phyloP scores from a whole-genome alignment of 805 yeast genomes.

The Scheffersomyces coipomensis region DNA sequence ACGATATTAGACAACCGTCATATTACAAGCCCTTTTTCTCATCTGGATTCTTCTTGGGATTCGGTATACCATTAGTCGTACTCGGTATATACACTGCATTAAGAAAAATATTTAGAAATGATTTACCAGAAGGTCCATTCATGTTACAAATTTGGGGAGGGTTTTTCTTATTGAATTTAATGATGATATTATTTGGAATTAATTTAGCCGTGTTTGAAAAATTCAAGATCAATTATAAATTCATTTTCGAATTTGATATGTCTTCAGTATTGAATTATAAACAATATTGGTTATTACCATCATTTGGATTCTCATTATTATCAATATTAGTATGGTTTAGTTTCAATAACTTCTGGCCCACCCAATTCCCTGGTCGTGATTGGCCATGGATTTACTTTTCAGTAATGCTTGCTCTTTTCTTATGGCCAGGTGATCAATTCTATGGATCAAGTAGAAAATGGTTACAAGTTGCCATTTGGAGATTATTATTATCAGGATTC shows the following conservation, averaged over 20 bases:
- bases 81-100: conserved; percentile 58
- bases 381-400: conserved; percentile 82
- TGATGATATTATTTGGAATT: conserved; percentile 61
- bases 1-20: conserved; percentile 22
- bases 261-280: conserved; percentile 62
- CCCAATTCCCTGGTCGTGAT: conserved; percentile 57
- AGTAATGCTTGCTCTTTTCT: conserved; percentile 41
- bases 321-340: conserved; percentile 74
- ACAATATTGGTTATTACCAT: conserved; percentile 65
- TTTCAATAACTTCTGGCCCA: conserved; percentile 66
- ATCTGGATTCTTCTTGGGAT: conserved; percentile 70
- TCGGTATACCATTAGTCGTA: conserved; percentile 65
- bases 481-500: conserved; percentile 77
- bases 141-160: conserved; percentile 93
- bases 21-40: conserved; percentile 49
- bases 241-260: conserved; percentile 84
- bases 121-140: conserved; percentile 54
- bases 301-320: conserved; percentile 54
- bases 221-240: conserved; percentile 81
- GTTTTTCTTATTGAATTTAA: conserved; percentile 63
- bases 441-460: conserved; percentile 71
- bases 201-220: conserved; percentile 72
- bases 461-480: conserved; percentile 68
- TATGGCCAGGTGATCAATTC: conserved; percentile 61
- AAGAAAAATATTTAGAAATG: conserved; percentile 30